Conservation (phyloP, 169 alveolate genomes). For the Toxoplasma gondii region DNA sequence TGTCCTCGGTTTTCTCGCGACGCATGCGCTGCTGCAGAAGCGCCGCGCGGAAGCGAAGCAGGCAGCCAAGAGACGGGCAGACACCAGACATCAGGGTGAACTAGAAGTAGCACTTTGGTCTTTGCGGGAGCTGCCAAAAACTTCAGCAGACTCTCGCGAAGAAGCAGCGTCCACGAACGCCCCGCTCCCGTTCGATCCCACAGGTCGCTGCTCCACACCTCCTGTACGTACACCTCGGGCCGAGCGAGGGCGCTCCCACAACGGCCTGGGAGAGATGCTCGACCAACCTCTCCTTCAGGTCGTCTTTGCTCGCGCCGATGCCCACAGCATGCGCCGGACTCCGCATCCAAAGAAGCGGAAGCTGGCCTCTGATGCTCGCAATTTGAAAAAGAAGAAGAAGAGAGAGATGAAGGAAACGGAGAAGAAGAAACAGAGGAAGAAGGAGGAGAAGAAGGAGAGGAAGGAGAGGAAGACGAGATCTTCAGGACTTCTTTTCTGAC, state of each 20-base stretch:
- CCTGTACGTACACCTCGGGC: constrained; percentile 31
- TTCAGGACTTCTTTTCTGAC: not conserved
- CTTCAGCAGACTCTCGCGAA: not conserved
- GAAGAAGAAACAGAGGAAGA: not conserved
- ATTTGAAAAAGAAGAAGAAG: not conserved
- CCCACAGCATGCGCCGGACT: too few relatives aligned
- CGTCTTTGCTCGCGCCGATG: too few relatives aligned
- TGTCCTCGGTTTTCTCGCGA: not conserved
- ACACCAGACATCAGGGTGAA: constrained; percentile 41
- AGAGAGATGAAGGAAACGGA: not conserved
- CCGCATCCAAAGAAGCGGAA: too few relatives aligned
- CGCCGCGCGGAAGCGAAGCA: not conserved
- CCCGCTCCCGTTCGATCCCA: not conserved
- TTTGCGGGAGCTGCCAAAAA: not conserved
- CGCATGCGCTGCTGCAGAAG: not conserved
- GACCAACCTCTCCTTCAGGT: not conserved
- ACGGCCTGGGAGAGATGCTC: too few relatives aligned
- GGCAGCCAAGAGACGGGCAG: not conserved
- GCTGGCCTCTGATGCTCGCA: too few relatives aligned
- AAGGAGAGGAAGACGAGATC: too few relatives aligned
- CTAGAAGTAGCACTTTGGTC: constrained; percentile 38
- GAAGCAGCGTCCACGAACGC: not conserved
- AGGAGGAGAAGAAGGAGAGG: not conserved
- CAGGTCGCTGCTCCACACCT: constrained; percentile 11
- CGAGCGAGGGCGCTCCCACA: not conserved